Evolutionary conservation across 345 rosid genomes (phyloP), one percentile per base, ranked within the genome.

Genomic region (Citrus cavaleriei): DNA sequence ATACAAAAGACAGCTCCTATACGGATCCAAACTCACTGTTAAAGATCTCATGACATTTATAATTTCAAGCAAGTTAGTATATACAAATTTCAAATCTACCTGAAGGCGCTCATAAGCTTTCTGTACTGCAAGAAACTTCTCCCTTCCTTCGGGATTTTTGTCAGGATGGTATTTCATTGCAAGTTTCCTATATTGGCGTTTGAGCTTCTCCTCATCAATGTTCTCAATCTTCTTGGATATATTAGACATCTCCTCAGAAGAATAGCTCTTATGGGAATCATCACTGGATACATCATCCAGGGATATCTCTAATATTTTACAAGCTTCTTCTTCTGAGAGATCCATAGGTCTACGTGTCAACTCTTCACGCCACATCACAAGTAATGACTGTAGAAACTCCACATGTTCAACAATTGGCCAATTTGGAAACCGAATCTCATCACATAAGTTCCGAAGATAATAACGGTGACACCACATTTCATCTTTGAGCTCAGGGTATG

Each of bases 381-480:
- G 88, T 79, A 96, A 81, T 71, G 99, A 96, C 80, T 96, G 99
- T 83, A 96, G 85, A 74, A 96, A 91, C 87, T 94, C 99, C 18
- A 96, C 99, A 87, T 96, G 99, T 84, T 96, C 99, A 79, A 94
- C 99, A 70, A 96, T 93, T 66, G 88, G 93, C 99, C 99, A 96
- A 82, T 93, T 94, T 27, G 98, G 98, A 89, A 96, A 96, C 35
- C 90, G 93, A 78, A 93, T 93, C 82, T 94, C 98, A 81, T 96
- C 97, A 79, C 99, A 96, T 73, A 96, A 86, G 83, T 96, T 96
- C 60, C 95, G 86, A 46, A 96, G 98, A 86, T 96, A 96, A 80
- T 96, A 96, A 22, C 98, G 97, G 81, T 96, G 98, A 84, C 99
- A 96, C 99, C 99, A 96, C 99, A 96, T 96, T 88, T 96, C 99